A percentile compares a stretch with the other conserved stretches of the same genome.
Conservation (phyloP, 2,329 filamentous ascomycete genomes). For the Cytospora leucostoma region DNA sequence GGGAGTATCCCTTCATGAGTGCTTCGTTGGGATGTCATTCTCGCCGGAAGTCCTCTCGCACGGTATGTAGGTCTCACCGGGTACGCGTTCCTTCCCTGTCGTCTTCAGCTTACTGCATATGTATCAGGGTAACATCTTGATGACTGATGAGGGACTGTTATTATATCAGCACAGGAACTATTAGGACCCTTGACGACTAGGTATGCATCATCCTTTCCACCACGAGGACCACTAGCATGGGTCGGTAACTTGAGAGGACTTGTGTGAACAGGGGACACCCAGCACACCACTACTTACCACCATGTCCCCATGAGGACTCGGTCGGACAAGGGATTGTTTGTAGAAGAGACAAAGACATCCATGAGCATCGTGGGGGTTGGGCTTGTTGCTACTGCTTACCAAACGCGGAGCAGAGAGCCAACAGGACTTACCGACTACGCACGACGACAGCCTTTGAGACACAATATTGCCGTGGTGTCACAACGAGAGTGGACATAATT, state of each 20-base stretch:
- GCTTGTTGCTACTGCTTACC: neutral
- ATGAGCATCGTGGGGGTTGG: too few relatives aligned
- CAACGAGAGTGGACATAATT: neutral
- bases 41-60: slow-evolving; percentile 2
- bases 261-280: too few relatives aligned
- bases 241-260: too few relatives aligned
- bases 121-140: slow-evolving; percentile 1
- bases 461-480: neutral
- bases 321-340: too few relatives aligned
- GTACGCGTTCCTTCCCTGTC: neutral
- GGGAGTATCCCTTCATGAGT: slow-evolving; percentile 8
- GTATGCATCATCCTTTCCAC: too few relatives aligned
- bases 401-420: neutral
- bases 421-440: too few relatives aligned
- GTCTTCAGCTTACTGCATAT: neutral
- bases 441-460: neutral
- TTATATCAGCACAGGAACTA: too few relatives aligned
- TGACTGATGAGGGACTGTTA: neutral
- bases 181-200: too few relatives aligned
- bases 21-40: neutral
- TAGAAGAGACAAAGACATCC: too few relatives aligned
- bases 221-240: too few relatives aligned
- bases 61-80: neutral
- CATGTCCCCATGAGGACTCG: too few relatives aligned
- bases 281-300: too few relatives aligned